phyloP scores from a whole-genome alignment of 2,329 filamentous ascomycete species.

The Sphaceloma murrayae region DNA sequence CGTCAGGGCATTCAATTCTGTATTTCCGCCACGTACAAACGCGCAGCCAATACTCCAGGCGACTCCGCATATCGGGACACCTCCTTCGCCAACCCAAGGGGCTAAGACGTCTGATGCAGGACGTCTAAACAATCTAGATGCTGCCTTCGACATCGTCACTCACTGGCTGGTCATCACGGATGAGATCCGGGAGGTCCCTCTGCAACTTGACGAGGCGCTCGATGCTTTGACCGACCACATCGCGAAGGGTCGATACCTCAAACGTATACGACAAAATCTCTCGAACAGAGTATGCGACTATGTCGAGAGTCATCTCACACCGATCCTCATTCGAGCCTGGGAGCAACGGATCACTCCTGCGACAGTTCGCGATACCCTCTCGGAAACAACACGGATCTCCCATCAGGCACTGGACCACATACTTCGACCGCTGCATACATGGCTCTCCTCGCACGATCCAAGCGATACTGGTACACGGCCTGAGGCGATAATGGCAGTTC shows the following conservation, averaged over 20 bases:
- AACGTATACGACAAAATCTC: not conserved
- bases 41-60: not conserved
- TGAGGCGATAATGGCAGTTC: too few relatives aligned
- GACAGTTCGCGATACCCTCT: too few relatives aligned
- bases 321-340: too few relatives aligned
- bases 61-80: slow-evolving; percentile 7
- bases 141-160: slow-evolving; percentile 9
- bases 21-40: slow-evolving; percentile 2
- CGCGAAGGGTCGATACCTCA: not conserved
- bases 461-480: too few relatives aligned
- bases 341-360: too few relatives aligned
- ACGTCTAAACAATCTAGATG: not conserved
- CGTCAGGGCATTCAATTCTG: slow-evolving; percentile 6
- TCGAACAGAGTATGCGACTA: not conserved
- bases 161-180: not conserved
- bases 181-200: not conserved
- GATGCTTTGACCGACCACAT: slow-evolving; percentile 32
- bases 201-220: not conserved
- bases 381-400: too few relatives aligned
- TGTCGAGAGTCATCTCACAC: slow-evolving; percentile 35
- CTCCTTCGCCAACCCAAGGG: not conserved
- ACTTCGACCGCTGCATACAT: too few relatives aligned
- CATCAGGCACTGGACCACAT: too few relatives aligned
- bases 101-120: not conserved
- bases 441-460: too few relatives aligned